A percentile compares a stretch with the other conserved stretches of the same genome.
phyloP scores from a whole-genome alignment of 352 stramenopile species.

The Phytophthora lateralis region DNA sequence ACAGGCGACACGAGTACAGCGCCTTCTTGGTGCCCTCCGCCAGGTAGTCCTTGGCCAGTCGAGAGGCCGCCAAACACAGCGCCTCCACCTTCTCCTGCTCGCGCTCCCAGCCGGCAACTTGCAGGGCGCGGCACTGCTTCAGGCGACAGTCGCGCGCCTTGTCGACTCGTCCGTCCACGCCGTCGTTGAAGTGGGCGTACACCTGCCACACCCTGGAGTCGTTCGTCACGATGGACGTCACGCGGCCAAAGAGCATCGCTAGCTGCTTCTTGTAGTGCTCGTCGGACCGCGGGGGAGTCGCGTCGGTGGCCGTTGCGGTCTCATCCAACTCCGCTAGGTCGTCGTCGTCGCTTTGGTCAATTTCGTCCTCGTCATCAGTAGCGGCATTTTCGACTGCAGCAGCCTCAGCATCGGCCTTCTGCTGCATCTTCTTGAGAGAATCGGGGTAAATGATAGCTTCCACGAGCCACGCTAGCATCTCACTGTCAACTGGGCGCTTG shows the following conservation, averaged over 20 bases:
- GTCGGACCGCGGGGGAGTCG: conserved; percentile 57
- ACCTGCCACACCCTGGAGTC: conserved; percentile 85
- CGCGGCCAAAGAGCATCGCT: conserved; percentile 74
- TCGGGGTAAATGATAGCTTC: conserved; percentile 78
- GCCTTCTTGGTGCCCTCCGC: conserved; percentile 77
- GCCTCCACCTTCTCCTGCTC: conserved; percentile 60
- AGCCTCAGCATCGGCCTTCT: conserved; percentile 36
- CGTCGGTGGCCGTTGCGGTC: conserved; percentile 43
- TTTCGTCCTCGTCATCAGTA: conserved; percentile 28
- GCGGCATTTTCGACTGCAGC: conserved; percentile 26
- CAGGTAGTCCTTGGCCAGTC: conserved; percentile 70
- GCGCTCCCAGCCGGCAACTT: conserved; percentile 74
- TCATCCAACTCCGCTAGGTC: conserved; percentile 63
- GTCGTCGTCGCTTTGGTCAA: conserved; percentile 43
- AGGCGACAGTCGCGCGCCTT: conserved; percentile 82
- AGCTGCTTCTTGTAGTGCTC: conserved; percentile 77
- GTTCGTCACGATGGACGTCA: conserved; percentile 80
- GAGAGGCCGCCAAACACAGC: conserved; percentile 59
- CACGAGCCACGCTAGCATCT: conserved; percentile 84
- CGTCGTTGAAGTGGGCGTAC: conserved; percentile 84
- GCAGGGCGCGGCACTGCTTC: conserved; percentile 77
- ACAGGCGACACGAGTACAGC: conserved; percentile 76
- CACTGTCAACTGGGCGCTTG: conserved; percentile 73
- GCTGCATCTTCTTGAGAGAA: conserved; percentile 46
- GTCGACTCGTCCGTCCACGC: conserved; percentile 51